Evolutionary conservation across 2,329 filamentous ascomycete genomes (phyloP), one percentile per base, ranked within the genome.

Genomic region (Ophiostoma sp.): DNA sequence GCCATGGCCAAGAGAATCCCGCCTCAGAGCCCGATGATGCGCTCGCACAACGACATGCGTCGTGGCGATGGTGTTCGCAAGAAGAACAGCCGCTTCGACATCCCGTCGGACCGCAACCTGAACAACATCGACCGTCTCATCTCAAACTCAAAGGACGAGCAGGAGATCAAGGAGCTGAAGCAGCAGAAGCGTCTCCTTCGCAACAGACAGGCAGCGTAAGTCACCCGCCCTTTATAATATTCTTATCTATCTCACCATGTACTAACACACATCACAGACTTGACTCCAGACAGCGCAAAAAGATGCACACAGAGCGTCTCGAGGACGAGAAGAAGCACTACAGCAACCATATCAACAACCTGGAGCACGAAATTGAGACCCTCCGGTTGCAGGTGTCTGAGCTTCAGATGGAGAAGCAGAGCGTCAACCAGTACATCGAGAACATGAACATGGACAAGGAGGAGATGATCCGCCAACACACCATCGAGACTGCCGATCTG

Each of bases 41-140:
- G 90, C 80, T 92, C 88, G 78, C 92, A 93, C 84, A 94, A 94
- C 75, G 91, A 95, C 72, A 85, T 93, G 82, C 87, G 90, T 75
- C 89, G 93, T 78, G 90, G 93, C 73, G 94, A 97, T 78, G 94
- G 96, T 75, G 97, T 98, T 82, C 90, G 96, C 79, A 99, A 99
- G 90, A 98, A 98, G 92, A 99, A 98, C 80, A 94, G 95, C 77
- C 92, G 95, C 77, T 98, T 98, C 83, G 95, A 98, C 80, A 99
- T 99, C 77, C 96, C 96, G 11, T 91, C 93, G 61, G 96, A 98
- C 84, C 90, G 95, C 75, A 98, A 95, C 79, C 89, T 99, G 78
- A 91, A 89, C 86, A 98, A 97, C 84, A 98, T 99, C 83, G 96
- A 99, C 82, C 88, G 93, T 75, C 87, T 98, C 80, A 98, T 99